Base-by-base conservation (phyloP, 345 rosid genomes). In the Arabis hirsuta region DNA sequence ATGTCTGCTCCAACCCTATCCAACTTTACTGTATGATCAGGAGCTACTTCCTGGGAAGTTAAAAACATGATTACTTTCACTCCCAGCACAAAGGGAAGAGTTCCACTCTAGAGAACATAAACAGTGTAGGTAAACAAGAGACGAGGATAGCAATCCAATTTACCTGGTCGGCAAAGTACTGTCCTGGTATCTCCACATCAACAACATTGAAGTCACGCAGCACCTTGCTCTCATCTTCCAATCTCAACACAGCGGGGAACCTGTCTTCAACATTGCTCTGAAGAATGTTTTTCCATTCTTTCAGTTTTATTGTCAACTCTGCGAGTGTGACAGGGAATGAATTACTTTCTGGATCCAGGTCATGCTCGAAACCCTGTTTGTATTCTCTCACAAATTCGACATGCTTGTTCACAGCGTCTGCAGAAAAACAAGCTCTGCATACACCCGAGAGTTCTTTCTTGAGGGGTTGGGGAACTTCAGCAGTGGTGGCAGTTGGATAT, bases 181-280 rank as follows among this genome's bases (percentile, higher is more conserved):
- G 99, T 54, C 99, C 99, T 20, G 99, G 99, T 74, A 95, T 91
- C 87, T 95, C 99, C 60, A 95, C 96, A 69, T 95, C 99, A 76
- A 95, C 99, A 42, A 91, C 87, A 83, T 90, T 91, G 74, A 95
- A 90, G 78, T 95, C 97, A 9, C 90, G 90, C 67, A 95, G 81
- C 44, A 90, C 91, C 81, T 81, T 80, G 82, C 99, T 95, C 79
- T 95, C 97, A 31, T 91, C 99, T 84, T 95, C 99, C 65, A 91
- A 82, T 79, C 91, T 91, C 76, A 95, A 81, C 59, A 90, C 90
- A 72, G 93, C 87, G 0, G 99, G 96, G 72, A 90, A 91, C 76
- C 93, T 86, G 80, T 91, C 97, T 82, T 95, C 99, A 4, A 95
- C 99, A 62, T 95, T 95, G 86, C 90, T 90, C 83, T 91, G 97